Base-by-base conservation (phyloP, 306 rosid species). In the Parietaria judaica region DNA sequence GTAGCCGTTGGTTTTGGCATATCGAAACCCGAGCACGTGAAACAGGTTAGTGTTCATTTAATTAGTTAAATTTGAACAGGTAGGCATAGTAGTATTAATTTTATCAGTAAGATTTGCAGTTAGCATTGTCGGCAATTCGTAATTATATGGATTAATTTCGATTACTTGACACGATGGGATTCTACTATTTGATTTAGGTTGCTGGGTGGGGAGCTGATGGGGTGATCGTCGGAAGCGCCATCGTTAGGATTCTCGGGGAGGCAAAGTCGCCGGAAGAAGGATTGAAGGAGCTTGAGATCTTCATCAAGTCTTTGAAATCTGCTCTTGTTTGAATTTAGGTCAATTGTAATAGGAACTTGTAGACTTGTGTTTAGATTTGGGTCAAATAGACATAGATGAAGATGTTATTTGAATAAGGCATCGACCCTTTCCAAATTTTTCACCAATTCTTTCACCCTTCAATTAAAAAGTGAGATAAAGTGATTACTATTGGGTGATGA, bases 1-100 rank as follows among this genome's bases (percentile, higher is more conserved):
- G 90, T 92, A 11, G 96, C 99, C 14, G 99, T 92, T 61, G 99
- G 99, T 48, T 92, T 92, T 56, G 99, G 99, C 69, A 86, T 92
- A 72, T 88, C 99, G 0, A 86, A 72, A 53, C 94, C 94, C 2
- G 90, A 92, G 86, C 96, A 88, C 36, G 95, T 76, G 37, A 82
- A 84, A 64, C 88, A 82, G 94, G 99, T 88, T 65, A 72, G 61
- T 61, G 45, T 14, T 15, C 49, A 67, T 48, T 37, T 48, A 1
- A 49, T 44, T 75, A 67, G 68, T 65, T 70, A 71, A 23, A 48
- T 45, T 48, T 39, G 1, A 23, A 23, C 31, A 23, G 31, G 31
- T 23, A 23, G 31, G 31, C 31, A 23, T 23, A 23, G 31, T 23
- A 23, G 31, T 50, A 3, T 61, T 23, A 23, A 23, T 23, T 23